A percentile compares a stretch with the other conserved stretches of the same genome.
These are phyloP conservation scores for Paulinella micropora DNA, from an alignment of 78 protist species.

Conservation along the genomic window DNA sequence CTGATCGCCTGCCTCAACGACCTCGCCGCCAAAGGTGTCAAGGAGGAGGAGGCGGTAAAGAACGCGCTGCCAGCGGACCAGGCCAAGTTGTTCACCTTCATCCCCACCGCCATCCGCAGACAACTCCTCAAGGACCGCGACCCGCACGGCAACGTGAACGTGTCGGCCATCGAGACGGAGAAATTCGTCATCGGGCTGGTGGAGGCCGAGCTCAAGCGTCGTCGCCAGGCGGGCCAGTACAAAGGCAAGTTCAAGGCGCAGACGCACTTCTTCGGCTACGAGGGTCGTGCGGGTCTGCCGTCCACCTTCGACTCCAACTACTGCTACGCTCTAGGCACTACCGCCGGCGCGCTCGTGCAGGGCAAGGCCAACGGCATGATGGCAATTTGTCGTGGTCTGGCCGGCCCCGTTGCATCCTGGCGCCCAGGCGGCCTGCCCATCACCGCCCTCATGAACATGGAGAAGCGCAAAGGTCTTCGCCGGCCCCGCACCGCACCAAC, in stretches of 20 bases:
- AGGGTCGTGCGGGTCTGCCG: slow-evolving; percentile 45
- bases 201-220: not conserved
- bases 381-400: slow-evolving; percentile 3
- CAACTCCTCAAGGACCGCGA: slow-evolving; percentile 23
- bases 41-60: not conserved
- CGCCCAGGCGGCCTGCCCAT: slow-evolving; percentile 27
- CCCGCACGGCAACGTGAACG: slow-evolving; percentile 21
- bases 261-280: slow-evolving; percentile 55
- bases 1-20: not conserved
- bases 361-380: slow-evolving; percentile 32
- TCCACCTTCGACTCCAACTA: slow-evolving; percentile 43
- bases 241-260: not conserved
- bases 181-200: too few relatives aligned
- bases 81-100: not conserved
- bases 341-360: slow-evolving; percentile 29
- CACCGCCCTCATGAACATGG: slow-evolving; percentile 19
- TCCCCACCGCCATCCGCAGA: slow-evolving; percentile 10
- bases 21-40: not conserved
- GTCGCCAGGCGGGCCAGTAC: not conserved
- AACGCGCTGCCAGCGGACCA: not conserved
- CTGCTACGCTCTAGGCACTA: slow-evolving; percentile 41
- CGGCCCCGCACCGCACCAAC: too few relatives aligned
- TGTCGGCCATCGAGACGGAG: too few relatives aligned
- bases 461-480: not conserved
- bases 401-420: slow-evolving; percentile 15